Percentiles rank a stretch among this genome's conserved stretches.
phyloP scores from a whole-genome alignment of 2,329 filamentous ascomycete genomes.

The Lasiodiplodia sp. region DNA sequence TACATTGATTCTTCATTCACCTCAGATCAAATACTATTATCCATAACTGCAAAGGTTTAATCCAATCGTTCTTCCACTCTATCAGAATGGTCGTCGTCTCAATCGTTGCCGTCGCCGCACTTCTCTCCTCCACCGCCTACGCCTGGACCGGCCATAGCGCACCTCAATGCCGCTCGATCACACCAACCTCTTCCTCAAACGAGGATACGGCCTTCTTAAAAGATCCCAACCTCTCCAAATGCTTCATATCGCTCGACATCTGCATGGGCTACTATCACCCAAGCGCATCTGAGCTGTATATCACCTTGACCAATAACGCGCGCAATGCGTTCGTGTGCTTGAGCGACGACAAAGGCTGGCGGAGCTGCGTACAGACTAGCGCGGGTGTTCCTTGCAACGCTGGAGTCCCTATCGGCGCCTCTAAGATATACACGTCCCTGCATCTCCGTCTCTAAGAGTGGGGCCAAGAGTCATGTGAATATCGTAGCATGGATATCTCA shows the following conservation, averaged over 20 bases:
- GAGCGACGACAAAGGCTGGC: not conserved
- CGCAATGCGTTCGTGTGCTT: not conserved
- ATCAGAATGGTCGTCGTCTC: not conserved
- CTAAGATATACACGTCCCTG: not conserved
- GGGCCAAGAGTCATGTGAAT: not conserved
- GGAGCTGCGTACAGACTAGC: not conserved
- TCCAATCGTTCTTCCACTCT: not conserved
- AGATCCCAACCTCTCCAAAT: not conserved
- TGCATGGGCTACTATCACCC: conserved; percentile 7
- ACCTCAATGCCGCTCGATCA: not conserved
- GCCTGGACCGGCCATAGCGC: conserved; percentile 1
- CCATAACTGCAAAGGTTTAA: not conserved
- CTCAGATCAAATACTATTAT: not conserved
- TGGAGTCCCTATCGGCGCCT: not conserved
- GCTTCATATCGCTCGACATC: not conserved
- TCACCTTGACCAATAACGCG: not conserved
- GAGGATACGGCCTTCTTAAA: not conserved
- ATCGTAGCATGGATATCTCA: too few species aligned
- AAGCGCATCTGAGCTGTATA: not conserved
- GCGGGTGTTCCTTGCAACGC: not conserved
- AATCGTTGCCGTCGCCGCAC: not conserved
- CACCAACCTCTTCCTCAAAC: not conserved
- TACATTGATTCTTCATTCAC: too few species aligned
- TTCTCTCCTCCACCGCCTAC: not conserved
- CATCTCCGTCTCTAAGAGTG: not conserved